phyloP scores from a whole-genome alignment of 495 filamentous ascomycete species.

The Penicillium lagena region DNA sequence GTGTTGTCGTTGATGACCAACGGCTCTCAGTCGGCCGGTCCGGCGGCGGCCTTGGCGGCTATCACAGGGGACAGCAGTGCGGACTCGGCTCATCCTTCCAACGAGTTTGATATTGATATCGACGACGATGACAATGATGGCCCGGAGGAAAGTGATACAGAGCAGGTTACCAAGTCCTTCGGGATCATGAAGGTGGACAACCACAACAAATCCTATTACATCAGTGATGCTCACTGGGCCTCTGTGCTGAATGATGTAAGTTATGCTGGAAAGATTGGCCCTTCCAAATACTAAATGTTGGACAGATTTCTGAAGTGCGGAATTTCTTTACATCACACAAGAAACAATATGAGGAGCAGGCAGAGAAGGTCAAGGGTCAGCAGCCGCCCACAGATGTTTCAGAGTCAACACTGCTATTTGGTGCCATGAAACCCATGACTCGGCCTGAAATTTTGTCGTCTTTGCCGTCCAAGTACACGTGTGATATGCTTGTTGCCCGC shows the following conservation, averaged over 20 bases:
- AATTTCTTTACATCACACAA: constrained; percentile 74
- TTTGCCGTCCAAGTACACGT: constrained; percentile 71
- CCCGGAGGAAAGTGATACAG: constrained; percentile 76
- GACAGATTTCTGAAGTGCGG: constrained; percentile 84
- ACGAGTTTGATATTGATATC: constrained; percentile 42
- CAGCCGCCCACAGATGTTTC: constrained; percentile 52
- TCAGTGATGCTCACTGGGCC: constrained; percentile 88
- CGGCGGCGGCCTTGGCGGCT: constrained; percentile 55
- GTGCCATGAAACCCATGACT: constrained; percentile 56
- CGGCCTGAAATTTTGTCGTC: constrained; percentile 71
- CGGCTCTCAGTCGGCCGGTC: constrained; percentile 60
- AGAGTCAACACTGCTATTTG: constrained; percentile 69
- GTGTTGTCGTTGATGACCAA: constrained; percentile 96
- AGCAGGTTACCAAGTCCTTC: constrained; percentile 77
- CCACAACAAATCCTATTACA: constrained; percentile 69
- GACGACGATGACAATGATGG: constrained; percentile 45
- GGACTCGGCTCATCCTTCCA: constrained; percentile 35
- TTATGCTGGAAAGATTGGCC: neutral
- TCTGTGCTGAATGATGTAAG: constrained; percentile 74
- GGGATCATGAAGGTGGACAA: constrained; percentile 85
- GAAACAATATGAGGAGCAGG: constrained; percentile 61
- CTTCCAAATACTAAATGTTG: constrained; percentile 1
- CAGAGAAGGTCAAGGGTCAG: constrained; percentile 55
- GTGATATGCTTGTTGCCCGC: constrained; percentile 70
- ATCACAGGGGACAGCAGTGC: constrained; percentile 55